These are phyloP conservation scores for Fusarium xyrophilum DNA, from an alignment of 2,329 filamentous ascomycete species.

Conservation along the genomic window DNA sequence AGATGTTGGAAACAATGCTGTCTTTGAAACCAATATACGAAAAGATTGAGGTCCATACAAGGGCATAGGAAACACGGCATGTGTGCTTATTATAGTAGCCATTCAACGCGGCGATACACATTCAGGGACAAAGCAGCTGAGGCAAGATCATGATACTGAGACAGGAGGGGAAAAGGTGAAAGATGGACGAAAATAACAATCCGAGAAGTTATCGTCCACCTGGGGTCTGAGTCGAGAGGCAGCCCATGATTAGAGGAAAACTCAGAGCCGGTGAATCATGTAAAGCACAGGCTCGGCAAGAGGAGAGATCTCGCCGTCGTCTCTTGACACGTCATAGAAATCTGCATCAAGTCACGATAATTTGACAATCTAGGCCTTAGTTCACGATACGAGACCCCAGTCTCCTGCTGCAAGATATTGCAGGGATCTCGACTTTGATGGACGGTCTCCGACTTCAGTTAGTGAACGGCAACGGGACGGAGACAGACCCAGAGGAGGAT, in stretches of 20 bases:
- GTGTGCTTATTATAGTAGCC: conserved; percentile 2
- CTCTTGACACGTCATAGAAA: conserved; percentile 1
- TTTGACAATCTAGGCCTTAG: conserved; percentile 8
- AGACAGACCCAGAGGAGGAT: background rate
- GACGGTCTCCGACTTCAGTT: conserved; percentile 25
- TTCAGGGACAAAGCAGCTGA: background rate
- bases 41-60: background rate
- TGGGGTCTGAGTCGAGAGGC: conserved; percentile 24
- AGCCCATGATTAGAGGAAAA: conserved; percentile 22
- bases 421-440: conserved; percentile 13
- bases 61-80: background rate
- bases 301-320: conserved; percentile 16
- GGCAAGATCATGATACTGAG: background rate
- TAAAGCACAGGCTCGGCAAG: conserved; percentile 23
- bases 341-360: conserved; percentile 25
- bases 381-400: conserved; percentile 16
- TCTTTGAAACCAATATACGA: background rate
- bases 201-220: conserved; percentile 39
- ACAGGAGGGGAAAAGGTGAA: background rate
- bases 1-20: background rate
- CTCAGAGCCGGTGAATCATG: conserved; percentile 14
- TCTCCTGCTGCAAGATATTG: conserved; percentile 15
- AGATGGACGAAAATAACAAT: conserved; percentile 19
- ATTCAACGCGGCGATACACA: conserved; percentile 12
- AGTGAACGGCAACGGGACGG: conserved; percentile 14